These are phyloP conservation scores for Didymella arachidicola DNA, from an alignment of 2,329 filamentous ascomycete species.

Conservation along the genomic window DNA sequence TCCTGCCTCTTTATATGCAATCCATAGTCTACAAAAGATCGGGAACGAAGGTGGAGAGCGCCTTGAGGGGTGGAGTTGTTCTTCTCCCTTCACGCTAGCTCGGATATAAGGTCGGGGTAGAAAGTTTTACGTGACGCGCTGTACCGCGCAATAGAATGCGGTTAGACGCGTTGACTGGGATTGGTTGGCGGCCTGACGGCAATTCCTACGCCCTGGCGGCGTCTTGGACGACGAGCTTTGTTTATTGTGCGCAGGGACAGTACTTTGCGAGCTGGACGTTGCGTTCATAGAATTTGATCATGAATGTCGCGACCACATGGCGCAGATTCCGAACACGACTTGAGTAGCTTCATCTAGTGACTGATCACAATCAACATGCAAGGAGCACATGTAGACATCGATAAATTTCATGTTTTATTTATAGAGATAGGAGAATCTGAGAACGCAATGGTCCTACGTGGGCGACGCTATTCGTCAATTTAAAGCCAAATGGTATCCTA, in stretches of 20 bases:
- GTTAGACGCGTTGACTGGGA: not conserved
- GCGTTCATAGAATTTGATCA: not conserved
- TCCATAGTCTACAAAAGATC: conserved; percentile 8
- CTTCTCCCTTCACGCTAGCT: conserved; percentile 8
- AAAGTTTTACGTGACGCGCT: conserved; percentile 24
- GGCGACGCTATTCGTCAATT: conserved; percentile 33
- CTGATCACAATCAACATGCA: not conserved
- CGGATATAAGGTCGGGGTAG: conserved; percentile 25
- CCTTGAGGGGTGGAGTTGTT: not conserved
- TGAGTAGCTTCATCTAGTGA: not conserved
- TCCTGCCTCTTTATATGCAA: not conserved
- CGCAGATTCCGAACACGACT: not conserved
- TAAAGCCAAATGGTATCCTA: conserved; percentile 41
- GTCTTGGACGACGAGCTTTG: not conserved
- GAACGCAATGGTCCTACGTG: conserved; percentile 13
- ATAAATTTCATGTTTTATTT: not conserved
- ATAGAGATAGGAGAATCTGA: conserved; percentile 35
- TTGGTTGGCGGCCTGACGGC: not conserved
- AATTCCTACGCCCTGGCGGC: not conserved
- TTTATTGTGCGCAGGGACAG: too few species aligned
- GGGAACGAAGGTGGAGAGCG: conserved; percentile 17
- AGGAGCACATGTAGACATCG: not conserved
- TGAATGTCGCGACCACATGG: not conserved
- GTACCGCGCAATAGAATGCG: not conserved
- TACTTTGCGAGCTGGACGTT: not conserved